Evolutionary conservation across 345 rosid genomes (phyloP).

Genomic region (Sonneratia alba): DNA sequence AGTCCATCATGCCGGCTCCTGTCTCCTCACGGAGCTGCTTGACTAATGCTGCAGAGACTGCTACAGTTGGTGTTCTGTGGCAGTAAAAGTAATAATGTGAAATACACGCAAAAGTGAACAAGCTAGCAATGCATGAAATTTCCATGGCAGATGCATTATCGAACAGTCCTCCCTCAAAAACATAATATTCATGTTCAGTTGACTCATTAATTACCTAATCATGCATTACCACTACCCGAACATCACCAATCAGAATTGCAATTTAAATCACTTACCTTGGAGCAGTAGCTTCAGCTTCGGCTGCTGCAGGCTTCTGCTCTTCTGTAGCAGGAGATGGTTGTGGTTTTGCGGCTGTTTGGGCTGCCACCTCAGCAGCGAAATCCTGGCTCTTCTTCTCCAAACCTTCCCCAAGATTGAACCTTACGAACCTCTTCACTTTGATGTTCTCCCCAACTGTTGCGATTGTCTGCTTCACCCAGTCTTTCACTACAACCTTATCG

Average conservation of each 20-base stretch:
- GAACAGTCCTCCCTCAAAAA: too few species aligned
- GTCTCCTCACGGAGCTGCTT: conserved; percentile 92
- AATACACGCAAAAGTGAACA: background rate
- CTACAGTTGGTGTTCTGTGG: conserved; percentile 41
- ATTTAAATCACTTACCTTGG: conserved; percentile 35
- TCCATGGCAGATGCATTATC: too few species aligned
- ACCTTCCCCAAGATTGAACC: conserved; percentile 92
- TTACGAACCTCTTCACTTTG: conserved; percentile 72
- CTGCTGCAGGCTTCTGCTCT: conserved; percentile 41
- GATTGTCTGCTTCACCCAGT: conserved; percentile 79
- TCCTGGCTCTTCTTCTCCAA: conserved; percentile 87
- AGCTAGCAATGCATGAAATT: background rate
- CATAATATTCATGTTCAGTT: too few species aligned
- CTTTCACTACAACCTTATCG: conserved; percentile 81
- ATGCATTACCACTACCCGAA: background rate
- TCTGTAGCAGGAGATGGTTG: conserved; percentile 31
- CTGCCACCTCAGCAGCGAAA: conserved; percentile 95
- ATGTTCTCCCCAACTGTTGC: conserved; percentile 93
- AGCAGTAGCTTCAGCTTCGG: conserved; percentile 45
- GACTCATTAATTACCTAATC: background rate
- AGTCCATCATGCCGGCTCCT: conserved; percentile 99
- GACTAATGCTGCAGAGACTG: conserved; percentile 74
- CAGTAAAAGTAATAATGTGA: background rate
- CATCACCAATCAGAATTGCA: background rate
- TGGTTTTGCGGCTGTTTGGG: conserved; percentile 70